Percentiles rank a stretch among this genome's conserved stretches.
Evolutionary conservation across 805 yeast genomes (phyloP).

Genomic region (Candida koratica): DNA sequence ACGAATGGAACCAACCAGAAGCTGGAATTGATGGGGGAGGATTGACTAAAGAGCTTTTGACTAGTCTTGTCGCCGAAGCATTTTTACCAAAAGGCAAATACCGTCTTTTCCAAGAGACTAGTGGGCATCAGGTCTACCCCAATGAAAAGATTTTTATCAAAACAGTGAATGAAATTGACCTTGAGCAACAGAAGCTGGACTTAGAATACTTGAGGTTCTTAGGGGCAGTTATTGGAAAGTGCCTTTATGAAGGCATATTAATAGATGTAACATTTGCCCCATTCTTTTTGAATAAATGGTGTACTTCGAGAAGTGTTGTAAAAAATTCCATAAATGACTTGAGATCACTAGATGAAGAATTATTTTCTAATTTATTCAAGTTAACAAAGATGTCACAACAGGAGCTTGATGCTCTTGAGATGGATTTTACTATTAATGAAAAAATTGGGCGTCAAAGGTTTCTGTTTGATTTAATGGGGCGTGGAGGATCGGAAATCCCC

Average conservation of each 20-base stretch:
- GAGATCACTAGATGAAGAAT: slow-evolving; percentile 60
- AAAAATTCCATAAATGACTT: slow-evolving; percentile 77
- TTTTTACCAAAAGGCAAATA: slow-evolving; percentile 40
- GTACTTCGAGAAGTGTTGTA: slow-evolving; percentile 35
- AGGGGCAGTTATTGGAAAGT: slow-evolving; percentile 85
- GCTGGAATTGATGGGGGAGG: slow-evolving; percentile 98
- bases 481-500: slow-evolving; percentile 51
- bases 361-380: slow-evolving; percentile 63
- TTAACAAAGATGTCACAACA: slow-evolving; percentile 51
- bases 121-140: slow-evolving; percentile 67
- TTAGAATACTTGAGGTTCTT: slow-evolving; percentile 50
- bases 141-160: slow-evolving; percentile 50
- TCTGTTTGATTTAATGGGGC: slow-evolving; percentile 52
- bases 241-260: slow-evolving; percentile 76
- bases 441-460: slow-evolving; percentile 34
- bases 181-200: slow-evolving; percentile 23
- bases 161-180: slow-evolving; percentile 25
- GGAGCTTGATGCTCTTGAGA: slow-evolving; percentile 55
- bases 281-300: slow-evolving; percentile 71
- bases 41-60: slow-evolving; percentile 83
- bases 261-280: slow-evolving; percentile 84
- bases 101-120: slow-evolving; percentile 39
- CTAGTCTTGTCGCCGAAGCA: slow-evolving; percentile 65
- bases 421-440: slow-evolving; percentile 65
- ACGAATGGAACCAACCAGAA: slow-evolving; percentile 69